These are phyloP conservation scores for Chrysosporium keratinophilum DNA, from an alignment of 2,329 filamentous ascomycete species.

Conservation along the genomic window DNA sequence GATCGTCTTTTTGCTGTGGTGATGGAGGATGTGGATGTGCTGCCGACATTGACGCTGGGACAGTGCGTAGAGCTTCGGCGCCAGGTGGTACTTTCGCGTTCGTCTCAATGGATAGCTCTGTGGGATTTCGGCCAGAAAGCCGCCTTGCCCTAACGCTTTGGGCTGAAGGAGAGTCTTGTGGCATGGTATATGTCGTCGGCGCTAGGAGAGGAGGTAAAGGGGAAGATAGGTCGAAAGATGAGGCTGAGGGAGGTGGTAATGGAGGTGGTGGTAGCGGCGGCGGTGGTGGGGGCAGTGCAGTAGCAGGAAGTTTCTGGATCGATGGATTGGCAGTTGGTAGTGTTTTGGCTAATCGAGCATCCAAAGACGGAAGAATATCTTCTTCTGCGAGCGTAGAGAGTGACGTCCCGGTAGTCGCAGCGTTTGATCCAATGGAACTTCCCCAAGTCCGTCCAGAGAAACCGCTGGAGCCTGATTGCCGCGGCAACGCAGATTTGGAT, in stretches of 20 bases:
- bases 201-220: constrained; percentile 18
- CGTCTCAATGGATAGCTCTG: constrained; percentile 85
- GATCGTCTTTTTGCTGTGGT: constrained; percentile 24
- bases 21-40: constrained; percentile 21
- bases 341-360: constrained; percentile 27
- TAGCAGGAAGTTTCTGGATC: constrained; percentile 12
- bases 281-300: constrained; percentile 35
- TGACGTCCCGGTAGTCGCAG: constrained; percentile 55
- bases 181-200: constrained; percentile 18
- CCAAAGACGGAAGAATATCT: constrained; percentile 31
- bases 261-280: constrained; percentile 34
- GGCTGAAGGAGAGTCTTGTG: constrained; percentile 28
- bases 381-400: constrained; percentile 65
- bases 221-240: constrained; percentile 16
- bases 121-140: constrained; percentile 67
- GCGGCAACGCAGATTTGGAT: constrained; percentile 57
- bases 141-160: constrained; percentile 61
- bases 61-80: constrained; percentile 21
- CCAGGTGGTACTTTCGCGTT: constrained; percentile 24
- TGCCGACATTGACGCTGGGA: constrained; percentile 21
- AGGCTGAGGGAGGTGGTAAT: constrained; percentile 17
- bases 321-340: constrained; percentile 25
- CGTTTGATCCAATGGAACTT: constrained; percentile 64
- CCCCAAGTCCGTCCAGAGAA: constrained; percentile 71
- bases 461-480: constrained; percentile 72